Conservation (phyloP, 2,329 filamentous ascomycete species). For the Colletotrichum sp. region DNA sequence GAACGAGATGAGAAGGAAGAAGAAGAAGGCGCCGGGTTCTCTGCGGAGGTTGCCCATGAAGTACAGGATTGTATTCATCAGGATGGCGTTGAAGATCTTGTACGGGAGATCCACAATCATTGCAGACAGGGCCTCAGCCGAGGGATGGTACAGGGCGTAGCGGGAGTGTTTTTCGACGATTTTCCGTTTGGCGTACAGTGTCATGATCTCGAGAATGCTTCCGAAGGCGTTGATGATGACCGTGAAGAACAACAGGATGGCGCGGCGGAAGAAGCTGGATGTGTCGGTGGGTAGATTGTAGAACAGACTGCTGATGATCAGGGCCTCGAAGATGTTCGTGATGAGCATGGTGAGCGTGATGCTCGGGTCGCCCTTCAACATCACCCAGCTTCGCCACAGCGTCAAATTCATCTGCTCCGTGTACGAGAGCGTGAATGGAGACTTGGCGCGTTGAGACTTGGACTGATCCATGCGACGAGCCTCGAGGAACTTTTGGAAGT, state of each 20-base stretch:
- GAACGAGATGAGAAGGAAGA: slow-evolving; percentile 67
- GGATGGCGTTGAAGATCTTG: slow-evolving; percentile 29
- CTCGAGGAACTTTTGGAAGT: slow-evolving; percentile 7
- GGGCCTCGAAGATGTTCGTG: slow-evolving; percentile 50
- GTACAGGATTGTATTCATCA: slow-evolving; percentile 46
- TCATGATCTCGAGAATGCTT: slow-evolving; percentile 39
- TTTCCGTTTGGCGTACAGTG: slow-evolving; percentile 38
- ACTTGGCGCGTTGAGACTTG: slow-evolving; percentile 46
- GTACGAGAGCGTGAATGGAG: slow-evolving; percentile 52
- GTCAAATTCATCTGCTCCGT: slow-evolving; percentile 49
- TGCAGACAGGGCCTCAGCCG: slow-evolving; percentile 32
- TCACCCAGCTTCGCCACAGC: slow-evolving; percentile 43
- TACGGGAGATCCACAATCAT: slow-evolving; percentile 40
- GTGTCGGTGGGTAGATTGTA: slow-evolving; percentile 48
- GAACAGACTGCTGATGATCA: slow-evolving; percentile 59
- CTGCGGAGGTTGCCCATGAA: slow-evolving; percentile 46
- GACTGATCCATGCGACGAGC: slow-evolving; percentile 14
- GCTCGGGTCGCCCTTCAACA: slow-evolving; percentile 43
- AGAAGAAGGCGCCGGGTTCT: slow-evolving; percentile 66
- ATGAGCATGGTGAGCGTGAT: slow-evolving; percentile 42
- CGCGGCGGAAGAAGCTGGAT: slow-evolving; percentile 48
- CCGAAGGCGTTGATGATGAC: slow-evolving; percentile 57
- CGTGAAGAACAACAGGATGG: slow-evolving; percentile 57
- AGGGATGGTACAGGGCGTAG: slow-evolving; percentile 44
- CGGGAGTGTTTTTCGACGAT: slow-evolving; percentile 45